Base-by-base conservation (phyloP, 2,329 filamentous ascomycete species). In the Chaetomiaceae sp. region DNA sequence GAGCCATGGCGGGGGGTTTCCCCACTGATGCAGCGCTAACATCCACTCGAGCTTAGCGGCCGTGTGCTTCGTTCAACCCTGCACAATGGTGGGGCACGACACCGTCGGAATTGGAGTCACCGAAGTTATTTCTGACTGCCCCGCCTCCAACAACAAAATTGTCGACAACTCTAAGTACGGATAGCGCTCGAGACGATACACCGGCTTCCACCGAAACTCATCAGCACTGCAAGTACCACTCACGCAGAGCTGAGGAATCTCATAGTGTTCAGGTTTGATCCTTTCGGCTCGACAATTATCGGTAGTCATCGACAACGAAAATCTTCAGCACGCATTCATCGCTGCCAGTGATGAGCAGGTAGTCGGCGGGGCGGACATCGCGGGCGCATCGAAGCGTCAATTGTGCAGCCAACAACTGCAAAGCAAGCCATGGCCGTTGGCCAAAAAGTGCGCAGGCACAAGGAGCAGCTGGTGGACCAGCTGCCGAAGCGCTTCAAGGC, bases 401-500 rank as follows among this genome's bases (percentile, higher is more conserved):
- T 49, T 48, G 52, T 57, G 54, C 55, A 55, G 55, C 47, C 21
- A 41, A 13, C 16, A 13, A 25, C 4, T 27, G 2, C 2, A 20
- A 23, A 1, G n/a, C 25, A 20, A 48, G 41, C 16, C 2, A 60
- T 59, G 57, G 56, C 48, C 18, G 21, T 30, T 10, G 54, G 56
- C 27, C 44, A 16, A 14, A 56, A 37, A 48, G 43, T 38, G 46
- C 52, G 44, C 20, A 55, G 52, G 16, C 54, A 58, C 64, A 96
- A 96, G 78, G 84, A 90, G 75, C 90, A 96, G 80, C 86, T 96
- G 68, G 81, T 90, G 49, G 90, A 96, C 72, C 85, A 85, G 67
- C 79, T 89, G 52, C 92, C 92, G 30, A 95, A 95, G 76, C 87
- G 89, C 65, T 95, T 96, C 75, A 90, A 87, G 69, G 87, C 90